Evolutionary conservation across 192 early-diverging fungal genomes (phyloP).

Genomic region (Entomortierella beljakovae): DNA sequence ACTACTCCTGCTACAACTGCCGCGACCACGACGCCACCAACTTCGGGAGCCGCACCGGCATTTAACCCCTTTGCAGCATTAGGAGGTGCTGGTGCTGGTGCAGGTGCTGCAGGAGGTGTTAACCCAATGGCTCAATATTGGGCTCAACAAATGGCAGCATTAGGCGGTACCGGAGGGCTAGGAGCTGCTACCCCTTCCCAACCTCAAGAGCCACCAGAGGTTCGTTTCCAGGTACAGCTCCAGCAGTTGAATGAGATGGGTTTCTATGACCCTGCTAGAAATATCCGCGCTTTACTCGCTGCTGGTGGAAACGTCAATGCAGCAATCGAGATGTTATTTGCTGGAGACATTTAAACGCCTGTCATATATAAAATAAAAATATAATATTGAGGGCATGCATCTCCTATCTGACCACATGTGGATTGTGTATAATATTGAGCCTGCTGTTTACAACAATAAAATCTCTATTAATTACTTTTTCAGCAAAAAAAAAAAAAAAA

Average conservation of each 20-base stretch:
- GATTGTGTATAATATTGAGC: too few relatives aligned
- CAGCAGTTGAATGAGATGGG: constrained; percentile 96
- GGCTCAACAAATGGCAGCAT: constrained; percentile 52
- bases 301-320: constrained; percentile 92
- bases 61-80: constrained; percentile 51
- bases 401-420: too few relatives aligned
- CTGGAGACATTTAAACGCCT: constrained; percentile 51
- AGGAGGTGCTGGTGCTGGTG: constrained; percentile 36
- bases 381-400: too few relatives aligned
- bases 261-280: constrained; percentile 88
- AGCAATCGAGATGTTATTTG: constrained; percentile 90
- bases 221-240: constrained; percentile 80
- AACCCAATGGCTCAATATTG: constrained; percentile 54
- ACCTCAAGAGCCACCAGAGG: constrained; percentile 67
- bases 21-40: constrained; percentile 30
- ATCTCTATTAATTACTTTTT: too few relatives aligned
- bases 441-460: too few relatives aligned
- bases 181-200: constrained; percentile 51
- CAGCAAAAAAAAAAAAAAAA: too few relatives aligned
- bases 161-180: constrained; percentile 48
- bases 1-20: constrained; percentile 25
- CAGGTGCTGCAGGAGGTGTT: constrained; percentile 40
- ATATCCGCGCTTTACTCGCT: constrained; percentile 86
- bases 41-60: constrained; percentile 29
- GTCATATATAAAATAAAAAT: too few relatives aligned